A percentile compares a stretch with the other conserved stretches of the same genome.
phyloP scores from a whole-genome alignment of 805 yeast species.

The Candida hispaniensis region DNA sequence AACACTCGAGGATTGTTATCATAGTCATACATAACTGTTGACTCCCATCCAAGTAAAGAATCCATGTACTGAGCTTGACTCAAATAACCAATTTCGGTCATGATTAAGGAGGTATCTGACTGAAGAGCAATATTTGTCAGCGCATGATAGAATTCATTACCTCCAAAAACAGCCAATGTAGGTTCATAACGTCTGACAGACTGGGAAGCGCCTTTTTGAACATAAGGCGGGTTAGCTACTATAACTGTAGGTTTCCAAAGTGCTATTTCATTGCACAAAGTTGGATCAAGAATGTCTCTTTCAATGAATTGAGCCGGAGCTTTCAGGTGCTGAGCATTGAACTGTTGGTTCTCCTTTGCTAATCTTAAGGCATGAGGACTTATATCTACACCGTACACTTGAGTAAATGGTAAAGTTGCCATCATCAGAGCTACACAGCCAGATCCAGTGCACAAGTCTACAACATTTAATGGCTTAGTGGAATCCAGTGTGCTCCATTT shows the following conservation, averaged over 20 bases:
- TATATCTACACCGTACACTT: slow-evolving; percentile 8
- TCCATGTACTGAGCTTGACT: slow-evolving; percentile 11
- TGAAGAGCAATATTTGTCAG: neutral
- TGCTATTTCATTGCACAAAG: neutral
- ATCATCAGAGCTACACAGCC: slow-evolving; percentile 10
- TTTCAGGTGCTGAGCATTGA: neutral
- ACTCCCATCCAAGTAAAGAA: too few species aligned
- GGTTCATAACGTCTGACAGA: slow-evolving; percentile 11
- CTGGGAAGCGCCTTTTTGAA: slow-evolving; percentile 5
- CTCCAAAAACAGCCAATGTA: slow-evolving; percentile 13
- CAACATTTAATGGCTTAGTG: slow-evolving; percentile 4
- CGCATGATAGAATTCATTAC: slow-evolving; percentile 10
- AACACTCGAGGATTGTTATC: too few species aligned
- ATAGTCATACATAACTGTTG: too few species aligned
- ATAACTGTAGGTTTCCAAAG: slow-evolving; percentile 13
- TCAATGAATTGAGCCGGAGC: slow-evolving; percentile 1
- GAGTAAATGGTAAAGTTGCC: slow-evolving; percentile 9
- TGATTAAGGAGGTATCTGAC: slow-evolving; percentile 1
- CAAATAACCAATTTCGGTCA: slow-evolving; percentile 9
- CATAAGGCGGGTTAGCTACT: slow-evolving; percentile 16
- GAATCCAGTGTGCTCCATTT: too few species aligned
- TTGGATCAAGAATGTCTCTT: slow-evolving; percentile 3
- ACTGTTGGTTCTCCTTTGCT: slow-evolving; percentile 2
- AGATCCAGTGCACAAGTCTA: slow-evolving; percentile 10
- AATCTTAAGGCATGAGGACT: slow-evolving; percentile 1